These are phyloP conservation scores for Claviceps maximensis DNA, from an alignment of 2,329 filamentous ascomycete species.

Conservation along the genomic window DNA sequence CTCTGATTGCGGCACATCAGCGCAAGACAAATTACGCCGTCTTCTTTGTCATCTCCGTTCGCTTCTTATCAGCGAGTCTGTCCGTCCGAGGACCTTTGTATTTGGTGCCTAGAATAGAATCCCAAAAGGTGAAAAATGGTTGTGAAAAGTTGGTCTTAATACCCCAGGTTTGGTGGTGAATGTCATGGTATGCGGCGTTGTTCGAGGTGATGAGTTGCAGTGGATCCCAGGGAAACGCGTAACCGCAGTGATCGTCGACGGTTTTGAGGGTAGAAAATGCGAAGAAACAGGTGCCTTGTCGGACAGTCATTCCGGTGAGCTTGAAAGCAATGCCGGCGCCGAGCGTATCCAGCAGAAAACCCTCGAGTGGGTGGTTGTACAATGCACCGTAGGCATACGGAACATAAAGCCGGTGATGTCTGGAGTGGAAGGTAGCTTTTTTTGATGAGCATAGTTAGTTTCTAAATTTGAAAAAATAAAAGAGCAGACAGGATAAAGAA, in stretches of 20 bases:
- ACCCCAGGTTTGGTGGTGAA: conserved; percentile 97
- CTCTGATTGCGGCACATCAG: neutral
- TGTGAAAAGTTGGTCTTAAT: conserved; percentile 93
- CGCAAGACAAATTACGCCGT: conserved; percentile 5
- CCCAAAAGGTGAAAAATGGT: conserved; percentile 94
- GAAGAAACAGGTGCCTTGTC: conserved; percentile 85
- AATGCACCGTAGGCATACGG: conserved; percentile 94
- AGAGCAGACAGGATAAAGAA: neutral
- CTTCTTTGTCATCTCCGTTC: conserved; percentile 13
- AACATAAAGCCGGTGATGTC: conserved; percentile 93
- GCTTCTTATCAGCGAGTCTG: conserved; percentile 26
- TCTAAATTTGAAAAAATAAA: conserved; percentile 8
- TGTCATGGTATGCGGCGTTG: conserved; percentile 93
- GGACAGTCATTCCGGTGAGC: conserved; percentile 64
- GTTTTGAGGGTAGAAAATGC: conserved; percentile 85
- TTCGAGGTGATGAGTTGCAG: conserved; percentile 85
- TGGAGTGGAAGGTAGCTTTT: conserved; percentile 74
- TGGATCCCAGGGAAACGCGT: conserved; percentile 89
- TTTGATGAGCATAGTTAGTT: neutral
- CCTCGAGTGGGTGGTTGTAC: conserved; percentile 93
- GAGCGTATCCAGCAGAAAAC: conserved; percentile 82
- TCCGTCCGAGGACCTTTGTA: conserved; percentile 53
- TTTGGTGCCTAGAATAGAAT: conserved; percentile 65
- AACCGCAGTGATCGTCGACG: conserved; percentile 94
- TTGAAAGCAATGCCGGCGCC: conserved; percentile 80